These are phyloP conservation scores for Eimeria acervulina DNA, from an alignment of 169 alveolate species.

Conservation along the genomic window DNA sequence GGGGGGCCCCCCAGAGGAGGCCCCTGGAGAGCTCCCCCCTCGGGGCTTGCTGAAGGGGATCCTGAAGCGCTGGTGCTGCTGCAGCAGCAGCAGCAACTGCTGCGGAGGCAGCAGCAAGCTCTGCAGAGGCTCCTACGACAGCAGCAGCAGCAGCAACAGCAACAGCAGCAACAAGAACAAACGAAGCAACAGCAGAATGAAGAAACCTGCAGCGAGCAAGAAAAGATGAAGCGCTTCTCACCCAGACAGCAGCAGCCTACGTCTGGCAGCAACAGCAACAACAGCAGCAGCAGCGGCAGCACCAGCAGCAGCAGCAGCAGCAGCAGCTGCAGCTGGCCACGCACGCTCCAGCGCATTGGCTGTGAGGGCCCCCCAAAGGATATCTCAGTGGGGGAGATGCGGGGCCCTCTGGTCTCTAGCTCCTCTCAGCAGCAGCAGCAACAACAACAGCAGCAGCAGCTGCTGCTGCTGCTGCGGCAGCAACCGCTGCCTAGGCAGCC, in stretches of 20 bases:
- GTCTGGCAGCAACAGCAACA: conserved; percentile 3
- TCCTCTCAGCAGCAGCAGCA: too few species aligned
- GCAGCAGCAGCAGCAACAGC: not conserved
- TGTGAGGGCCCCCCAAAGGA: not conserved
- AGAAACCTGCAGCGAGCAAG: not conserved
- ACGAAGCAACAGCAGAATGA: conserved; percentile 6
- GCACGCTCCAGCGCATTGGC: not conserved
- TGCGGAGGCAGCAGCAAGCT: conserved; percentile 26
- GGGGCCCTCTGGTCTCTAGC: too few species aligned
- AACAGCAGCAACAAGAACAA: not conserved
- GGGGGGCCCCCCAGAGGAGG: not conserved
- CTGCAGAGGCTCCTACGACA: not conserved
- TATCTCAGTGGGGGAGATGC: not conserved
- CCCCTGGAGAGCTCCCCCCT: not conserved
- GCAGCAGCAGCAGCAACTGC: conserved; percentile 37
- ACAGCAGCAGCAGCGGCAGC: conserved; percentile 18
- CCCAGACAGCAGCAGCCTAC: not conserved
- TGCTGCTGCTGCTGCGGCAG: too few species aligned
- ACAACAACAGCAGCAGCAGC: too few species aligned
- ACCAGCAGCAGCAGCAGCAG: conserved; percentile 20
- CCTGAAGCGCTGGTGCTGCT: not conserved
- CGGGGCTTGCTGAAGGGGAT: not conserved
- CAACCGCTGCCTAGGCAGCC: too few species aligned
- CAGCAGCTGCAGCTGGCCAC: not conserved
- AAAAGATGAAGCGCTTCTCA: not conserved